Evolutionary conservation across 1,284 basidiomycete species (phyloP).

Genomic region (Lentinus polychrous): DNA sequence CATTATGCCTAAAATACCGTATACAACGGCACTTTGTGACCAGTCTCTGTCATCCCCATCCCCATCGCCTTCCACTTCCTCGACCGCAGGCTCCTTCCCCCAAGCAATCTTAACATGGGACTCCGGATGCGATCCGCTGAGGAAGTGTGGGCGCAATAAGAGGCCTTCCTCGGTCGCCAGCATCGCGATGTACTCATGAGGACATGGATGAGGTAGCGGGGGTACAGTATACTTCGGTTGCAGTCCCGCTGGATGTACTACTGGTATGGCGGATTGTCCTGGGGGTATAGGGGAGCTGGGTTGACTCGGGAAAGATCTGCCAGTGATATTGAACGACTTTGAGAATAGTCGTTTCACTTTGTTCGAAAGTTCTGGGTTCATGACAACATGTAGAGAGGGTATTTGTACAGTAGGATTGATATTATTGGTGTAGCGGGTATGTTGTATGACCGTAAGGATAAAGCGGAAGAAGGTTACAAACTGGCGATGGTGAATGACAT

Average conservation of each 20-base stretch:
- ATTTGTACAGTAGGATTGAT: too few species aligned
- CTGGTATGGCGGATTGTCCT: conserved; percentile 12
- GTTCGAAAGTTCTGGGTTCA: conserved; percentile 13
- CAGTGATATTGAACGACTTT: conserved; percentile 14
- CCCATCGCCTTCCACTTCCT: conserved; percentile 37
- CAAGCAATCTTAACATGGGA: conserved; percentile 53
- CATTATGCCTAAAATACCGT: conserved; percentile 67
- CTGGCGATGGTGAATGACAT: conserved; percentile 1
- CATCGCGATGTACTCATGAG: conserved; percentile 59
- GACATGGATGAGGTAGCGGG: conserved; percentile 64
- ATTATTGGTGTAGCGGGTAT: not conserved
- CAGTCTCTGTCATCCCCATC: conserved; percentile 37
- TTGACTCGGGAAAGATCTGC: conserved; percentile 9
- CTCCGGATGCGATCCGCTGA: conserved; percentile 25
- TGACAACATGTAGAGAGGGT: not conserved
- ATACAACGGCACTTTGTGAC: conserved; percentile 50
- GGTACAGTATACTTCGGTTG: conserved; percentile 59
- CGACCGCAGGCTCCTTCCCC: conserved; percentile 51
- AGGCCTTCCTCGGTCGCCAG: conserved; percentile 54
- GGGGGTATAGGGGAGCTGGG: conserved; percentile 13
- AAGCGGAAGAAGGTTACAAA: too few species aligned
- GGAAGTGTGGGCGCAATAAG: conserved; percentile 49
- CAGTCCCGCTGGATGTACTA: conserved; percentile 30
- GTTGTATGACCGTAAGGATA: not conserved
- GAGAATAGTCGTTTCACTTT: conserved; percentile 16